These are phyloP conservation scores for Phytophthora tubulina DNA, from an alignment of 352 stramenopile genomes.

Conservation along the genomic window DNA sequence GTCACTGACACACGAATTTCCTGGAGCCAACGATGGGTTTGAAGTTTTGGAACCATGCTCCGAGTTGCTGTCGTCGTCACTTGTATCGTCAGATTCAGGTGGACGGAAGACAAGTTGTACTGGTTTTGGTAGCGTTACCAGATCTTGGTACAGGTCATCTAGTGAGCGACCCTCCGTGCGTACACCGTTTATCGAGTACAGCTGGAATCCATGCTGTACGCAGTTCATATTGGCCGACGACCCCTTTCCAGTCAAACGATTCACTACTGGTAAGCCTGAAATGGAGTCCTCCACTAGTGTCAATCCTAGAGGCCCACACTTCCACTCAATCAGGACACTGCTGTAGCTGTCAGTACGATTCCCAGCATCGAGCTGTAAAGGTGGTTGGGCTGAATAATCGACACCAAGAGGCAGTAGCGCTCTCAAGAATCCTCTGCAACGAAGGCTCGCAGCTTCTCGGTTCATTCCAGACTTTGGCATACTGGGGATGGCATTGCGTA, in stretches of 20 bases:
- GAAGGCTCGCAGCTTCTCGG: conserved; percentile 25
- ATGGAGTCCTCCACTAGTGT: conserved; percentile 64
- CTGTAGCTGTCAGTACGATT: neutral
- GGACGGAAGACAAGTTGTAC: conserved; percentile 61
- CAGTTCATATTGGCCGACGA: conserved; percentile 48
- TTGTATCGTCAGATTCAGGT: conserved; percentile 16
- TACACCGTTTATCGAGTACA: conserved; percentile 64
- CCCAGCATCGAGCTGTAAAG: conserved; percentile 6
- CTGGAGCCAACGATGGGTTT: conserved; percentile 6
- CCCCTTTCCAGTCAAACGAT: conserved; percentile 77
- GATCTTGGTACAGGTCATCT: conserved; percentile 43
- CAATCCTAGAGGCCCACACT: conserved; percentile 53
- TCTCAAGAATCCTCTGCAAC: conserved; percentile 30
- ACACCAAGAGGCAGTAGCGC: conserved; percentile 12
- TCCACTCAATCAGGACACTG: conserved; percentile 65
- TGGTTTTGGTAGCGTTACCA: conserved; percentile 55
- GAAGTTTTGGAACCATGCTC: conserved; percentile 9
- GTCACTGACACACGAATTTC: neutral
- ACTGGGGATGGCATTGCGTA: conserved; percentile 24
- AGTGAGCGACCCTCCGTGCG: conserved; percentile 41
- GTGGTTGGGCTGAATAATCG: conserved; percentile 1
- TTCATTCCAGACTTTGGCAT: conserved; percentile 6
- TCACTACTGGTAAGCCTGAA: conserved; percentile 60
- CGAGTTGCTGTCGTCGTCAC: conserved; percentile 28
- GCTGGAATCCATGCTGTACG: conserved; percentile 54